A percentile compares a stretch with the other conserved stretches of the same genome.
Conservation (phyloP, 176 grass and related monocot species). For the Carex parvula region DNA sequence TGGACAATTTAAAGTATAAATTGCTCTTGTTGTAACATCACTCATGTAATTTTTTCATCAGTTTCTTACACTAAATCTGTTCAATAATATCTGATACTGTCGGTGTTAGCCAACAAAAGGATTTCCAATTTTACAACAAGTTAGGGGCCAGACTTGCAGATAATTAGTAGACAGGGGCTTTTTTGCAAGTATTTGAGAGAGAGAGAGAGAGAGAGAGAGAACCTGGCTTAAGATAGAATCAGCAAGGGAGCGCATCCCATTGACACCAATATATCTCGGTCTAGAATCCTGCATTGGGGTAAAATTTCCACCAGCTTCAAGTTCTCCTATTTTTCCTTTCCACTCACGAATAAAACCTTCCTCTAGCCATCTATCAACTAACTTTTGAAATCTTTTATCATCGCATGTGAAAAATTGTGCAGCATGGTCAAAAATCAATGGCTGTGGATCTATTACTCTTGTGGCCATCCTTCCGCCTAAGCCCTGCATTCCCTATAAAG, state of each 20-base stretch:
- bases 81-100: neutral
- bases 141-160: neutral
- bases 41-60: neutral
- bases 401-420: constrained; percentile 83
- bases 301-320: constrained; percentile 60
- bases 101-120: neutral
- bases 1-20: neutral
- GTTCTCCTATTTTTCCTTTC: constrained; percentile 61
- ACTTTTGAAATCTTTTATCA: constrained; percentile 65
- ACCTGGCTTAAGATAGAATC: constrained; percentile 74
- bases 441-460: constrained; percentile 35
- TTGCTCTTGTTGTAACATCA: neutral
- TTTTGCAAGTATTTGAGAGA: neutral
- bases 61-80: neutral
- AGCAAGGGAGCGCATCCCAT: constrained; percentile 74
- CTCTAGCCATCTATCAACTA: constrained; percentile 61
- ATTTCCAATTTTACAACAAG: neutral
- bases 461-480: constrained; percentile 91
- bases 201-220: neutral
- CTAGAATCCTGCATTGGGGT: constrained; percentile 31
- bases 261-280: constrained; percentile 54
- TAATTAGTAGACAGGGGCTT: neutral
- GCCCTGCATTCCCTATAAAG: constrained; percentile 69
- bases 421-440: constrained; percentile 78
- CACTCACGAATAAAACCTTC: constrained; percentile 65